Percentiles rank a stretch among this genome's conserved stretches.
These are phyloP conservation scores for Leishmania mexicana DNA, from an alignment of 208 protist genomes.

Conservation along the genomic window DNA sequence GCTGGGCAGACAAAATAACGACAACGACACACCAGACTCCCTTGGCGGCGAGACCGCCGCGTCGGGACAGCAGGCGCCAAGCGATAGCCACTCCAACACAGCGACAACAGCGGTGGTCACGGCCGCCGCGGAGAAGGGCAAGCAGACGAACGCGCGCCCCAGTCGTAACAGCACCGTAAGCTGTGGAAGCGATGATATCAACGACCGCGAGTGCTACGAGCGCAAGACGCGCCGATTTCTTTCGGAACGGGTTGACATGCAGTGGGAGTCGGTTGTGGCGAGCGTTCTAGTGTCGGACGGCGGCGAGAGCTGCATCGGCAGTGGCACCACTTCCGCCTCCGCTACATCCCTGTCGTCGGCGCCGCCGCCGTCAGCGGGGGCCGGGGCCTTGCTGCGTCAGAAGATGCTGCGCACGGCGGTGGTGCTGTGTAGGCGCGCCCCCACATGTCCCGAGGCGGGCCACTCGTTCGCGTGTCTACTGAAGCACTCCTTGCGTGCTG, in stretches of 20 bases:
- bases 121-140: neutral
- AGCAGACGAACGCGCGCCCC: neutral
- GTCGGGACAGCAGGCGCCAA: neutral
- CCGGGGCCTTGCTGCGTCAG: conserved; percentile 9
- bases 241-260: conserved; percentile 17
- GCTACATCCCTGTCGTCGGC: neutral
- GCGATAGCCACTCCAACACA: neutral
- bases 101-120: neutral
- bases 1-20: neutral
- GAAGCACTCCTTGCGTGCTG: conserved; percentile 30
- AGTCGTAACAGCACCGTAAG: neutral
- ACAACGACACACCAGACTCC: neutral
- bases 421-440: conserved; percentile 20
- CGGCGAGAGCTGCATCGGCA: conserved; percentile 3
- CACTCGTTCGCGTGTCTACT: conserved; percentile 34
- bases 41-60: neutral
- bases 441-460: conserved; percentile 18
- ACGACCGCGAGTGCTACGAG: conserved; percentile 25
- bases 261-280: conserved; percentile 33
- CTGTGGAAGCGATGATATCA: conserved; percentile 4
- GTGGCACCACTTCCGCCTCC: neutral
- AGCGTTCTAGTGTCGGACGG: conserved; percentile 11
- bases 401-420: conserved; percentile 30
- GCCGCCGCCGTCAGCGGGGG: neutral
- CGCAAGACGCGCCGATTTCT: conserved; percentile 26